Conservation (phyloP, 805 yeast genomes). For the Sugiyamaella chiloensis region DNA sequence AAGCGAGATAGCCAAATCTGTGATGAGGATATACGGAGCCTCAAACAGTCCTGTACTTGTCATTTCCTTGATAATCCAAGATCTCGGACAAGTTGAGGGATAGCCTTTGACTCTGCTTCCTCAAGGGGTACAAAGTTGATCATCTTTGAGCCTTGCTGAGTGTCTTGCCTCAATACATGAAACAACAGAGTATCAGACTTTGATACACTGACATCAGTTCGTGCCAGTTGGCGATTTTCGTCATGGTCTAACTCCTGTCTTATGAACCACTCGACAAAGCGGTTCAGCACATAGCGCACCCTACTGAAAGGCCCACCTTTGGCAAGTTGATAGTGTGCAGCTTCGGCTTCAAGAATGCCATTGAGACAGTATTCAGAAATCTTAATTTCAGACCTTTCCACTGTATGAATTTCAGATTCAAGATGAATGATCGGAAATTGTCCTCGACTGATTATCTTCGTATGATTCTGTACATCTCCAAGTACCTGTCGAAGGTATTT, state of each 20-base stretch:
- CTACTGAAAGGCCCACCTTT: slow-evolving; percentile 6
- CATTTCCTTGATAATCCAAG: too few relatives aligned
- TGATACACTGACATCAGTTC: slow-evolving; percentile 6
- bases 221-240: neutral
- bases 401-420: slow-evolving; percentile 7
- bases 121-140: slow-evolving; percentile 13
- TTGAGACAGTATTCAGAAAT: slow-evolving; percentile 13
- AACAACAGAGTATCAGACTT: slow-evolving; percentile 11
- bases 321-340: neutral
- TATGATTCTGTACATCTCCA: neutral
- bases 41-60: too few relatives aligned
- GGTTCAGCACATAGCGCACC: slow-evolving; percentile 6
- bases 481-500: slow-evolving; percentile 9
- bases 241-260: neutral
- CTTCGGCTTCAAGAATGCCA: slow-evolving; percentile 6
- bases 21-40: too few relatives aligned
- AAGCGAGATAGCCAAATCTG: too few relatives aligned
- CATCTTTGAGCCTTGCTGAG: slow-evolving; percentile 9
- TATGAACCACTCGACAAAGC: slow-evolving; percentile 13
- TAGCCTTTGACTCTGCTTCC: neutral
- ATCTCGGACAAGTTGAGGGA: neutral
- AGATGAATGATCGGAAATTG: slow-evolving; percentile 8
- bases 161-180: slow-evolving; percentile 1
- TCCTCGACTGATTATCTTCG: neutral
- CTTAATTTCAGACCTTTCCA: neutral